Evolutionary conservation across 805 yeast genomes (phyloP).

Genomic region (Starmerella vaccinii): DNA sequence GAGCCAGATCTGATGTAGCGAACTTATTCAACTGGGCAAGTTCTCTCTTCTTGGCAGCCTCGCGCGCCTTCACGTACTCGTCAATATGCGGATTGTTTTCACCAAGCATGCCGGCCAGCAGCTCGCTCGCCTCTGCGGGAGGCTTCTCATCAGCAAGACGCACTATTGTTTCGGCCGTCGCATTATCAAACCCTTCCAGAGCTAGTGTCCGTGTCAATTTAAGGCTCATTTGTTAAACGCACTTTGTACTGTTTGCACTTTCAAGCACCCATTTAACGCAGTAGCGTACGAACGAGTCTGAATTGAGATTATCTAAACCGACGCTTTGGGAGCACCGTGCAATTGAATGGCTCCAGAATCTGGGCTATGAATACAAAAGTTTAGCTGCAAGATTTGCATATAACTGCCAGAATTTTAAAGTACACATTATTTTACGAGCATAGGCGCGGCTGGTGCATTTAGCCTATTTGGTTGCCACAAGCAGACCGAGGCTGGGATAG

Average conservation of each 20-base stretch:
- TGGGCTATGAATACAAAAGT: no score
- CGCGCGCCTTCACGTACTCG: constrained; percentile 16
- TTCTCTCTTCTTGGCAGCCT: not conserved
- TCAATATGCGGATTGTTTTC: constrained; percentile 10
- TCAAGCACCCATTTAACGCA: not conserved
- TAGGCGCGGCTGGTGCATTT: no score
- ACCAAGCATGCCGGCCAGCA: constrained; percentile 20
- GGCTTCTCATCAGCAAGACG: constrained; percentile 17
- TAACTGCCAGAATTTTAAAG: no score
- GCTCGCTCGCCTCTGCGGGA: constrained; percentile 20
- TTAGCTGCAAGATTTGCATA: no score
- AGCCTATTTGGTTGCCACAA: not conserved
- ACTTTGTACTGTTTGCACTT: not conserved
- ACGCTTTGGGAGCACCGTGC: no score
- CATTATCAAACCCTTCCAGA: constrained; percentile 21
- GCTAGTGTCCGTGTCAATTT: constrained; percentile 16
- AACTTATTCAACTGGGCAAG: not conserved
- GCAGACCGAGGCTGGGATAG: not conserved
- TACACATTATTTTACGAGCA: no score
- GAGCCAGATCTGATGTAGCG: not conserved
- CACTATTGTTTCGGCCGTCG: constrained; percentile 23
- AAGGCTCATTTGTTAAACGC: not conserved
- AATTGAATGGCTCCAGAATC: no score
- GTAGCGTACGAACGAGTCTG: not conserved
- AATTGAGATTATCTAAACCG: not conserved